Percentiles rank a stretch among this genome's conserved stretches.
Evolutionary conservation across 1,139 yeast genomes (phyloP).

Genomic region (Chernovozyma aurita): DNA sequence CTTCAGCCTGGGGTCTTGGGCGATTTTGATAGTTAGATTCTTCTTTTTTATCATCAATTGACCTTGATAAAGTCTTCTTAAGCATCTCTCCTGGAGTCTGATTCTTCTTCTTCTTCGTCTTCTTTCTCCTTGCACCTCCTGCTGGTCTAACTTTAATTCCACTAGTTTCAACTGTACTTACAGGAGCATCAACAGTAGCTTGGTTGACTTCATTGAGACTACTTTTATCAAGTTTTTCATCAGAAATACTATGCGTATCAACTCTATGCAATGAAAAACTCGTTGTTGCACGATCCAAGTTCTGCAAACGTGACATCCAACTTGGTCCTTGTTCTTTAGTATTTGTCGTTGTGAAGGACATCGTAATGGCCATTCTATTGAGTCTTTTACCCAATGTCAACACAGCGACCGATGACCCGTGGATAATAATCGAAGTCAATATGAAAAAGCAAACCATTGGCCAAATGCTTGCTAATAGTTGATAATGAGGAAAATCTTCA

Average conservation of each 20-base stretch:
- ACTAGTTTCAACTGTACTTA: constrained; percentile 53
- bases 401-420: constrained; percentile 96
- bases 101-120: constrained; percentile 35
- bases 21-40: constrained; percentile 19
- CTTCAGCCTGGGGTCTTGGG: constrained; percentile 38
- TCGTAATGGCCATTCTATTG: constrained; percentile 88
- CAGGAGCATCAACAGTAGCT: constrained; percentile 3
- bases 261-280: constrained; percentile 78
- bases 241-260: constrained; percentile 43
- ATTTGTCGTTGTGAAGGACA: constrained; percentile 73
- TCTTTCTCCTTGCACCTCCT: constrained; percentile 64
- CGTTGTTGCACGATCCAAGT: constrained; percentile 65
- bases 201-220: constrained; percentile 14
- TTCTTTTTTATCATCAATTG: constrained; percentile 22
- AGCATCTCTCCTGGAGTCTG: constrained; percentile 22
- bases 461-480: constrained; percentile 75
- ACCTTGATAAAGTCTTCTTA: constrained; percentile 30
- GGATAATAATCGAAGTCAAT: constrained; percentile 83
- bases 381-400: constrained; percentile 83
- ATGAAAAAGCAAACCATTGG: constrained; percentile 86
- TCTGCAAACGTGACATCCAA: constrained; percentile 88
- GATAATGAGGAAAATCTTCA: constrained; percentile 55
- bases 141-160: constrained; percentile 73
- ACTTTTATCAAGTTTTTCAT: constrained; percentile 22
- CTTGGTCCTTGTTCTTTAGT: constrained; percentile 59